Conservation (phyloP, 805 yeast species). For the Teunomyces aglyptinius region DNA sequence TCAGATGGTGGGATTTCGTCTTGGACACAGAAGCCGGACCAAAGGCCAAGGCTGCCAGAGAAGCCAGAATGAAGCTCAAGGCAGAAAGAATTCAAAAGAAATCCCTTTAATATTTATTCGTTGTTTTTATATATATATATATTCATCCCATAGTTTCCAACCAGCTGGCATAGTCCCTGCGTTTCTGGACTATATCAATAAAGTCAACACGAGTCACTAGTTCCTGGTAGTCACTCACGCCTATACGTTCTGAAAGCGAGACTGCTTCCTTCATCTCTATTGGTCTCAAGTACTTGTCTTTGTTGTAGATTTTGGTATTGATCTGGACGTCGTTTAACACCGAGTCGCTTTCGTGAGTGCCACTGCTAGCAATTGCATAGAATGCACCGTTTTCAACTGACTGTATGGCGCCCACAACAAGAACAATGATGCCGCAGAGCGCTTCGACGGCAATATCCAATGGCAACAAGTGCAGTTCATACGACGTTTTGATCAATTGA, state of each 20-base stretch:
- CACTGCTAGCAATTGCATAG: slow-evolving; percentile 9
- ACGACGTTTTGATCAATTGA: slow-evolving; percentile 29
- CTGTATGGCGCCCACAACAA: slow-evolving; percentile 38
- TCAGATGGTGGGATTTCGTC: slow-evolving; percentile 93
- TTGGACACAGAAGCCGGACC: slow-evolving; percentile 90
- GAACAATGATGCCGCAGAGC: slow-evolving; percentile 43
- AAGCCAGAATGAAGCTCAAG: slow-evolving; percentile 54
- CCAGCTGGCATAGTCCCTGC: slow-evolving; percentile 46
- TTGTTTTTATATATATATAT: neutral
- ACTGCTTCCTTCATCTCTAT: slow-evolving; percentile 48
- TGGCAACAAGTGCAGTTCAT: slow-evolving; percentile 23
- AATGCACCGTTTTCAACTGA: slow-evolving; percentile 22
- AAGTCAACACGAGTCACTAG: slow-evolving; percentile 53
- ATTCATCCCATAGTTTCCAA: slow-evolving; percentile 7
- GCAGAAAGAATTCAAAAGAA: slow-evolving; percentile 43
- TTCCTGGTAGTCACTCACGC: slow-evolving; percentile 45
- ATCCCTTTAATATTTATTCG: slow-evolving; percentile 1
- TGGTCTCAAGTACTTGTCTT: slow-evolving; percentile 40
- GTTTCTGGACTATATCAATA: slow-evolving; percentile 45
- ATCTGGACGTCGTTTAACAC: slow-evolving; percentile 8
- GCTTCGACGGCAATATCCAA: slow-evolving; percentile 53
- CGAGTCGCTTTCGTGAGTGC: slow-evolving; percentile 9
- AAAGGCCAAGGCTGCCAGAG: slow-evolving; percentile 73
- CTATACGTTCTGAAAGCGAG: slow-evolving; percentile 45
- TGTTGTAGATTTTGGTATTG: slow-evolving; percentile 18